Evolutionary conservation across 352 stramenopile species (phyloP), one percentile per base, ranked within the genome.

Genomic region (Aphanomyces cochlioides): DNA sequence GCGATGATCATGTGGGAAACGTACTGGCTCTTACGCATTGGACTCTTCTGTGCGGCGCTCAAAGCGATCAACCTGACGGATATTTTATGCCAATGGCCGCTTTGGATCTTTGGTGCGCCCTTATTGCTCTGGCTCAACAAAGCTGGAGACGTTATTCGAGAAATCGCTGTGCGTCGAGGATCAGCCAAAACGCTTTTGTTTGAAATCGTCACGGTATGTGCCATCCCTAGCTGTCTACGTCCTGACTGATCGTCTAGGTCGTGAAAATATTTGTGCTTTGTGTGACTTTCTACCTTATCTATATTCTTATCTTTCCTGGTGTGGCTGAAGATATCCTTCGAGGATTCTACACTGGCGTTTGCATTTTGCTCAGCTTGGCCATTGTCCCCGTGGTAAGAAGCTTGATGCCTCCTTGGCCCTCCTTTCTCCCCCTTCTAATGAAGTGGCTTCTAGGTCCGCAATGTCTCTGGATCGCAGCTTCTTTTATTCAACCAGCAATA

Each of bases 341-440:
- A n/a, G 64, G 43, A n/a, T 70, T 70, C 36, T 70, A 61, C 40
- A 70, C 64, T 12, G 64, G 64, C 47, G 28, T 70, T 48, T 70
- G 64, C 21, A 34, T 56, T 17, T 40, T 70, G n/a, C 21, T 70
- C 15, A 50, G 43, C 10, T 17, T 70, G 3, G 64, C 64, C 2
- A n/a, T 56, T 15, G 64, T 70, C 5, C 64, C 64, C 17, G 39
- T 70, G 17, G 48, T 58, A 58, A 10, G 28, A 28, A 28, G 28
- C 28, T 28, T 28, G 28, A 28, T 2, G 28, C 28, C 28, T 28
- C 28, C 28, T 28, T 28, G 28, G 28, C 28, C 28, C 2, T 2
- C 28, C 28, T 28, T 28, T 28, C 28, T 28, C 2, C 28, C 1
- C 28, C 28, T 28, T 53, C 13, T 53, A 53, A 53, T 53, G 3